phyloP scores from a whole-genome alignment of 345 rosid genomes.

The Lepidium didymum region DNA sequence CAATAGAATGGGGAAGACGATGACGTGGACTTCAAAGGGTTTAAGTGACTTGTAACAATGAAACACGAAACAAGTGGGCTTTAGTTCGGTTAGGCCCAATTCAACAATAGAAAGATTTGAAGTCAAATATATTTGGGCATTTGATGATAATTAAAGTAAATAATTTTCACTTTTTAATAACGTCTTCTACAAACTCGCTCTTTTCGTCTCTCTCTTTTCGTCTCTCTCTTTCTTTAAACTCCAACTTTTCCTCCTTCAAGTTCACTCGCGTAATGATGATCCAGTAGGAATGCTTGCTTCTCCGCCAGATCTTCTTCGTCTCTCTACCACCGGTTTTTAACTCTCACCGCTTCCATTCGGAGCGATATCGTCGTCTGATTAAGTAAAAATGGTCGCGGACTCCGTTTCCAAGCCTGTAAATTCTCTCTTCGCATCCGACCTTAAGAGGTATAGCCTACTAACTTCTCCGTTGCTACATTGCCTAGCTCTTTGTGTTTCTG shows the following conservation, averaged over 20 bases:
- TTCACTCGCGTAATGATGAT: slow-evolving; percentile 39
- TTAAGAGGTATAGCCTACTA: slow-evolving; percentile 48
- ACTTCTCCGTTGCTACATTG: slow-evolving; percentile 9
- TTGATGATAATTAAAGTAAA: background rate
- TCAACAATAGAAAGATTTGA: no score
- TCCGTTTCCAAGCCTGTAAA: slow-evolving; percentile 28
- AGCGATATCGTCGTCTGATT: slow-evolving; percentile 23
- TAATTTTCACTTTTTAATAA: background rate
- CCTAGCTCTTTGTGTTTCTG: background rate
- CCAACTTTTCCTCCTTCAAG: slow-evolving; percentile 7
- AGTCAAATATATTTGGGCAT: background rate
- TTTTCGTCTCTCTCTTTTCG: slow-evolving; percentile 22
- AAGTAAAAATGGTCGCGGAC: slow-evolving; percentile 38
- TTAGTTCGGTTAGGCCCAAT: background rate
- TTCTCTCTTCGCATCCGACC: slow-evolving; percentile 50
- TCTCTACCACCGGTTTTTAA: background rate
- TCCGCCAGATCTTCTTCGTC: slow-evolving; percentile 13
- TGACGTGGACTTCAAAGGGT: background rate
- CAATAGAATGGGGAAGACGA: background rate
- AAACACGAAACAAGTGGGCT: background rate
- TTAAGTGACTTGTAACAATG: background rate
- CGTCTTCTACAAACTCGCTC: slow-evolving; percentile 41
- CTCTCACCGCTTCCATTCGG: background rate
- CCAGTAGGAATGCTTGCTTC: background rate
- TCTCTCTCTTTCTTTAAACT: background rate